phyloP scores from a whole-genome alignment of 176 grass and related monocot species.

The Carex kokanica region DNA sequence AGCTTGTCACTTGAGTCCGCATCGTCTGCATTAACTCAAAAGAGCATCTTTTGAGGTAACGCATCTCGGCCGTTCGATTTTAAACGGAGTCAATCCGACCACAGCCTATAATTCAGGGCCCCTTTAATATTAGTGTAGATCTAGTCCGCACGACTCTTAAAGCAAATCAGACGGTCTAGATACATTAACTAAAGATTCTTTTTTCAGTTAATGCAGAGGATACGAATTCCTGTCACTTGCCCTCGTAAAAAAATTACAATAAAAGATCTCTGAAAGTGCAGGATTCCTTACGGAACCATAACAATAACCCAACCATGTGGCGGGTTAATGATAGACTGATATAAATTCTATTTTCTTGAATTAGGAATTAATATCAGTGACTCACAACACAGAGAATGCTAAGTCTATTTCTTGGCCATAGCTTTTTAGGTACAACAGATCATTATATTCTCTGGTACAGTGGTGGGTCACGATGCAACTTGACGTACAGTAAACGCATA shows the following conservation, averaged over 20 bases:
- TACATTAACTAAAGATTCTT: too few species aligned
- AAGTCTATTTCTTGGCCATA: not conserved
- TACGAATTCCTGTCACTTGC: too few species aligned
- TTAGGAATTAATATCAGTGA: not conserved
- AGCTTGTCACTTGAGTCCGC: constrained; percentile 3
- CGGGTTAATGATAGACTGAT: not conserved
- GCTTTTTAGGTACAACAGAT: constrained; percentile 7
- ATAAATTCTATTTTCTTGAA: not conserved
- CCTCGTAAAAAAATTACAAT: not conserved
- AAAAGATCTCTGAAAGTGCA: not conserved
- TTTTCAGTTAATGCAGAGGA: too few species aligned
- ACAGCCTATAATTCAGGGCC: too few species aligned
- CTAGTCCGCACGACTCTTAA: too few species aligned
- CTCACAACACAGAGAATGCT: not conserved
- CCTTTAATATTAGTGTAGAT: too few species aligned
- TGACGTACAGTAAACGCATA: not conserved
- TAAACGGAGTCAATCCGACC: too few species aligned
- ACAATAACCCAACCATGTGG: not conserved
- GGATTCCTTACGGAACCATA: not conserved
- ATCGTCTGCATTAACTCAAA: too few species aligned
- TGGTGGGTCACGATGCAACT: not conserved
- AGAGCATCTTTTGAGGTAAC: too few species aligned
- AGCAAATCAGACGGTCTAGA: too few species aligned
- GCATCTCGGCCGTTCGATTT: too few species aligned
- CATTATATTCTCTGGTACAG: not conserved